Evolutionary conservation across 1,139 yeast species (phyloP).

Genomic region (Meyerozyma elateridarum): DNA sequence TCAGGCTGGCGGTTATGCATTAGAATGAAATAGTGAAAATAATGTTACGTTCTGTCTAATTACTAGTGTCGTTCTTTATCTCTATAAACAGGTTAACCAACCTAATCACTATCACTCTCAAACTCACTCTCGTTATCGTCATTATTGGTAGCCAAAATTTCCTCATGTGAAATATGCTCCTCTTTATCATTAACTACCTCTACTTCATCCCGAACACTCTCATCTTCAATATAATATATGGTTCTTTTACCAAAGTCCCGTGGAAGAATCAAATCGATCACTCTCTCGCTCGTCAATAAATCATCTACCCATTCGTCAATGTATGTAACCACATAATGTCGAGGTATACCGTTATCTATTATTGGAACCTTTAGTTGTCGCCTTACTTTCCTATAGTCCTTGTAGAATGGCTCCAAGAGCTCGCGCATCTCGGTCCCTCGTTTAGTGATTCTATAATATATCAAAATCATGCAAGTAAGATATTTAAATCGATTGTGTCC

Average conservation of each 20-base stretch:
- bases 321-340: constrained; percentile 30
- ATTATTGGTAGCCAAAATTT: background rate
- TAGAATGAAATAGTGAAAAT: too few relatives aligned
- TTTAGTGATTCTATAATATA: constrained; percentile 52
- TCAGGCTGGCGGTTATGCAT: too few relatives aligned
- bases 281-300: constrained; percentile 45
- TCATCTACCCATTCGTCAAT: constrained; percentile 63
- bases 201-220: too few relatives aligned
- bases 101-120: constrained; percentile 15
- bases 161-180: constrained; percentile 11
- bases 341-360: constrained; percentile 19
- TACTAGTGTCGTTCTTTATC: too few relatives aligned
- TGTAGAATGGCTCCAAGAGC: constrained; percentile 46
- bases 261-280: constrained; percentile 59
- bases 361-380: constrained; percentile 25
- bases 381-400: constrained; percentile 49
- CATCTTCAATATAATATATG: too few relatives aligned
- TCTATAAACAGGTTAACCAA: background rate
- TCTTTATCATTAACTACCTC: too few relatives aligned
- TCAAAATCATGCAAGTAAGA: constrained; percentile 54
- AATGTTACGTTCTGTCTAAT: too few relatives aligned
- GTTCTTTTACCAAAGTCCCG: too few relatives aligned
- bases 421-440: constrained; percentile 42
- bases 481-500: constrained; percentile 56
- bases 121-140: constrained; percentile 7